Conservation (phyloP, 371 early-diverging fungal genomes). For the Rhizomucor pusillus region DNA sequence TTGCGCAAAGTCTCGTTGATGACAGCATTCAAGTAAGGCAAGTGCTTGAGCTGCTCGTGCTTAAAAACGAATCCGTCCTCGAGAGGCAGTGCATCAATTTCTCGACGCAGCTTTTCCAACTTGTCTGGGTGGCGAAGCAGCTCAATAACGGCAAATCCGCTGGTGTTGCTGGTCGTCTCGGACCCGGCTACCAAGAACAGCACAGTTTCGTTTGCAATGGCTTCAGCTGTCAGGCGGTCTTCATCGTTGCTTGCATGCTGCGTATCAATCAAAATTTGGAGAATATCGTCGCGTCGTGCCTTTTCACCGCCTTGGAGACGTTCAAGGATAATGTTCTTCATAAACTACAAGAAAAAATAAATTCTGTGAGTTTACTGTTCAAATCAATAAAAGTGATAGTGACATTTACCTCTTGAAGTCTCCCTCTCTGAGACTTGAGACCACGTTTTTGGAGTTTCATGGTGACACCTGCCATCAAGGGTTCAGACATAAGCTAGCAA, state of each 20-base stretch:
- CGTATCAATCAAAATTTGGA: conserved; percentile 32
- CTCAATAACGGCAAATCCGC: conserved; percentile 30
- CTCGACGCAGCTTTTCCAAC: conserved; percentile 22
- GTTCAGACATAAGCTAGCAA: conserved; percentile 1
- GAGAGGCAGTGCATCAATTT: conserved; percentile 21
- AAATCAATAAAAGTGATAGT: too few species aligned
- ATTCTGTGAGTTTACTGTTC: too few species aligned
- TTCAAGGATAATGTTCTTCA: conserved; percentile 24
- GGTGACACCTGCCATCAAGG: neutral
- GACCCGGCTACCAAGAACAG: conserved; percentile 42
- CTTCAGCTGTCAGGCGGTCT: conserved; percentile 24
- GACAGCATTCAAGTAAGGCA: conserved; percentile 36
- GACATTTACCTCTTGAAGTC: neutral
- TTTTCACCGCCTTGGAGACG: conserved; percentile 16
- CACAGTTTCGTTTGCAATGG: conserved; percentile 32
- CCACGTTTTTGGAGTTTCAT: neutral
- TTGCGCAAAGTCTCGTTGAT: conserved; percentile 39
- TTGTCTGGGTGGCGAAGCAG: conserved; percentile 24
- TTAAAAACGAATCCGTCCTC: conserved; percentile 13
- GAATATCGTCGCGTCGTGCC: conserved; percentile 31
- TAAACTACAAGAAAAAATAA: conserved; percentile 28
- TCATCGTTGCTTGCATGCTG: conserved; percentile 19
- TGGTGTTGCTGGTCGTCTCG: conserved; percentile 38
- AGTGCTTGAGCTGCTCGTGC: conserved; percentile 30
- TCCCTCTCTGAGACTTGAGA: too few species aligned